Evolutionary conservation across 371 early-diverging fungal genomes (phyloP), one percentile per base, ranked within the genome.

Genomic region (Cladochytrium tenue): DNA sequence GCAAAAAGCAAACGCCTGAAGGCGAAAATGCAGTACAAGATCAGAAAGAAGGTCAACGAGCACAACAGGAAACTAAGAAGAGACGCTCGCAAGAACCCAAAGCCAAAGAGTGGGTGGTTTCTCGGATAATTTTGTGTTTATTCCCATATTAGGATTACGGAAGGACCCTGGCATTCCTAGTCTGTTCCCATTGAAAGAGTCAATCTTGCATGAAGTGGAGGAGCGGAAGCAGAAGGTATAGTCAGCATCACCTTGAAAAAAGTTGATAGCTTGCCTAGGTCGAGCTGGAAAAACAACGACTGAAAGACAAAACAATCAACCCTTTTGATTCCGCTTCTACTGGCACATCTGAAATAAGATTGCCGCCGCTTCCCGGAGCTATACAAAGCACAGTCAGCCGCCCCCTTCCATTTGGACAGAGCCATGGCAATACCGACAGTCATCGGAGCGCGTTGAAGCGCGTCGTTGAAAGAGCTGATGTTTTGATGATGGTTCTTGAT

Each of bases 401-500:
- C n/a, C n/a, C n/a, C n/a, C n/a, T n/a, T n/a, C n/a, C n/a, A n/a
- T n/a, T n/a, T n/a, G n/a, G n/a, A n/a, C n/a, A n/a, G n/a, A n/a
- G n/a, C n/a, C n/a, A n/a, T n/a, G n/a, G n/a, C n/a, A n/a, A n/a
- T n/a, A n/a, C n/a, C n/a, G n/a, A n/a, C n/a, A n/a, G n/a, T n/a
- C n/a, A n/a, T n/a, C n/a, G n/a, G n/a, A n/a, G n/a, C n/a, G n/a
- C n/a, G n/a, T n/a, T n/a, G n/a, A n/a, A n/a, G n/a, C n/a, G n/a
- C n/a, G n/a, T n/a, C n/a, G n/a, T n/a, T n/a, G n/a, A n/a, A n/a
- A n/a, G n/a, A n/a, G n/a, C n/a, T n/a, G 53, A 53, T 53, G 95
- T 97, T 23, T 93, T 99, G 58, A 72, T 97, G 57, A 95, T 97
- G 75, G 93, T 99, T 0, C 81, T 99, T 63, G 99, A 99, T 83